Base-by-base conservation (phyloP, 2,329 filamentous ascomycete genomes). In the Penicillium fuscoglaucum region DNA sequence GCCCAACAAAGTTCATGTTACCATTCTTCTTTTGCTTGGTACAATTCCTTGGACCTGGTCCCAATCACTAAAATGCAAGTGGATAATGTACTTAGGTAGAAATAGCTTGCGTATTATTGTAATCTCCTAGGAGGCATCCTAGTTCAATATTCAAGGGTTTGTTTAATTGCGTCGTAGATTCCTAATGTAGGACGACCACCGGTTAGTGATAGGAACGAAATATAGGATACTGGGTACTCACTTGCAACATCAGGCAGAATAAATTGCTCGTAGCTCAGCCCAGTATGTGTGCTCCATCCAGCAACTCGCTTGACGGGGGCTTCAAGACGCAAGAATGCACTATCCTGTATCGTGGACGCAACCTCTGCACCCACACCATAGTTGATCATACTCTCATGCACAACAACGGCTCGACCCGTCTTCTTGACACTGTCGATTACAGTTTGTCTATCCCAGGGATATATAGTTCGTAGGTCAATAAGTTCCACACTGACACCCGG, bases 341-440 rank as follows among this genome's bases (percentile, higher is more conserved):
- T 87, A 66, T 95, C 91, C 73, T 96, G 92, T 52, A 97, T 90
- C 1, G 90, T 90, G 0, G 92, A 91, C 1, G 93, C 91, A 0
- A 97, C 88, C 71, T 96, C 92, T 6, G 93, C 92, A 2, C 93
- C 93, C 17, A 96, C 85, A 15, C 93, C 93, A 7, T 90, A 90
- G 68, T 96, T 96, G 63, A 93, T 83, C 89, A 95, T 96, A 57
- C 91, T 88, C 77, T 97, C 93, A 71, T 97, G 93, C 7, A 97
- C 93, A 1, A 97, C 88, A 55, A 97, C 84, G 40, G 90, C 91
- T 59, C 91, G 79, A 0, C 93, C 92, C 0, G 93, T 96, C 80
- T 95, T 96, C 67, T 84, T 85, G 15, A 96, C 93, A 63, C 92
- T 96, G 53, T 88, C 80, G 59, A 96, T 81, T 1, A 97, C 84